Base-by-base conservation (phyloP, 1,284 basidiomycete genomes). In the Fomitopsis pinicola region DNA sequence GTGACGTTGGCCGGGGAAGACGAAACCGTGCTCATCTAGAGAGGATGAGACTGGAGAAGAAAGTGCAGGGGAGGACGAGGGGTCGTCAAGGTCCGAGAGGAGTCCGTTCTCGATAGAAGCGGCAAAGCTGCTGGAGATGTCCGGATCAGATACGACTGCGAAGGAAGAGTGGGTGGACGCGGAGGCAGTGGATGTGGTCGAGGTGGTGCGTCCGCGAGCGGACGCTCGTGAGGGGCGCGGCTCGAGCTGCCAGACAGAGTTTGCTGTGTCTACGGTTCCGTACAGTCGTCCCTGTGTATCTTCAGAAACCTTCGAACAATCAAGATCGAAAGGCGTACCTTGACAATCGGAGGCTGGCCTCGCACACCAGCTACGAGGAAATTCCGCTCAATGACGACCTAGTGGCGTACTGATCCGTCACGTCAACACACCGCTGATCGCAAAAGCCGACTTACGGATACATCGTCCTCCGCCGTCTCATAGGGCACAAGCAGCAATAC, bases 61-160 rank as follows among this genome's bases (percentile, higher is more conserved):
- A 26, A 85, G 71, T 0, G 79, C 82, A 0, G 87, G 84, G 26
- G 84, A 86, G 9, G 81, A 73, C 8, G 79, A 69, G 58, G 73
- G 69, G 61, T 91, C 88, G 59, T 91, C 89, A 8, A 78, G 77
- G 58, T 92, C 89, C 8, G 90, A 91, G 10, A 79, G 79, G 36
- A 85, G 85, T 5, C 78, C 85, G 64, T 86, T 88, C 67, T 89
- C 90, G 5, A 91, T 78, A 22, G 90, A 92, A 7, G 87, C 89
- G 2, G 88, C 87, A 65, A 92, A 91, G 71, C 86, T 89, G 73
- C 88, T 91, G 6, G 89, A 89, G 57, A 91, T 87, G 64, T 92
- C 89, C 1, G 84, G 84, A 64, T 92, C 90, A 12, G 90, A 91
- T 3, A 92, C 78, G 59, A 90, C 80, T 2, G 90, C 89, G 66